Evolutionary conservation across 2,329 filamentous ascomycete species (phyloP), one percentile per base, ranked within the genome.

Genomic region (Periconia sp.): DNA sequence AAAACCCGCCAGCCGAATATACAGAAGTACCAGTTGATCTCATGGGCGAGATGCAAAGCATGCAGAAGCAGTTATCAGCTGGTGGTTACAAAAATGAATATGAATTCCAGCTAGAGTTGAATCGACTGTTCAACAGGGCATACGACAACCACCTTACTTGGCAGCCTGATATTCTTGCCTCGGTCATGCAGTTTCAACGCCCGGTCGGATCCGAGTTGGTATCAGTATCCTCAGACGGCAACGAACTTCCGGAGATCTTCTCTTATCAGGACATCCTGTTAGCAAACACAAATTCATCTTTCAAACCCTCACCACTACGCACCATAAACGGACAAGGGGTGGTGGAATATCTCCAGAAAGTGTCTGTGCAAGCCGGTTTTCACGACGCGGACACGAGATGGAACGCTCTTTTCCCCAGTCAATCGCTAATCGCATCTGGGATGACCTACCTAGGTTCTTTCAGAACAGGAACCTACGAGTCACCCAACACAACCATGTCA

Each of bases 91-190:
- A 55, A 14, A 74, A 61, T 19, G 75, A 77, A 47, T 77, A 76
- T 47, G 74, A 76, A 2, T 74, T 77, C 30, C 74, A 78, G 55
- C 49, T 66, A 45, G 65, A 70, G 30, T 60, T 77, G 48, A 65
- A 63, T 51, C 60, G 58, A 17, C 60, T 76, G 0, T 66, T 76
- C 47, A 63, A 61, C 17, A 61, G 64, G 13, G 74, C 71, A 2
- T 73, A 77, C 52, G 75, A 77, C 56, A 74, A 74, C n/a, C 75
- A 77, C 57, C 69, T 76, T 17, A 58, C 58, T 7, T 76, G 69
- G 56, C 61, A 68, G 14, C 66, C 73, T 0, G 73, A 75, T 47
- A 74, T 76, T 41, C 58, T 71, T 18, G 66, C 68, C 13, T 65
- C 62, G 1, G 68, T 70, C 7, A 74, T 76, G 61, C 64, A 67